Evolutionary conservation across 192 early-diverging fungal genomes (phyloP).

Genomic region (Umbelopsis vinacea): DNA sequence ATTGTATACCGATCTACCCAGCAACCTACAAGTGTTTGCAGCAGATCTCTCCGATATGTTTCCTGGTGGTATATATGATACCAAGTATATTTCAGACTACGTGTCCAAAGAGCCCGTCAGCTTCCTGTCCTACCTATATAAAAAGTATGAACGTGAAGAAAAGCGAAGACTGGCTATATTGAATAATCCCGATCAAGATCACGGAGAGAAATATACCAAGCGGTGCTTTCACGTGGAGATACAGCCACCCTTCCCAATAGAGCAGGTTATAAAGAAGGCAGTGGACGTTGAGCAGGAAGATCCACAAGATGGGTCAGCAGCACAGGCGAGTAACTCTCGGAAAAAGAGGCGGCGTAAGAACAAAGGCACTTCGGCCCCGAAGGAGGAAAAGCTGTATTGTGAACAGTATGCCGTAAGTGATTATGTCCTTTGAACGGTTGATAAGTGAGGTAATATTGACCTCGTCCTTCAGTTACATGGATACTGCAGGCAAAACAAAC

Average conservation of each 20-base stretch:
- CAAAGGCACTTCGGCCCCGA: conserved; percentile 4
- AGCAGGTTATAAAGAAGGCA: not conserved
- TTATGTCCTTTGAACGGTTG: no score
- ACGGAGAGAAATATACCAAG: not conserved
- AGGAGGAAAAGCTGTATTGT: conserved; percentile 63
- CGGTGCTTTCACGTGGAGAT: not conserved
- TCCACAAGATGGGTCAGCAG: not conserved
- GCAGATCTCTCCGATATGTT: conserved; percentile 84
- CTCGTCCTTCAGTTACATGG: conserved; percentile 67
- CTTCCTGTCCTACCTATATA: conserved; percentile 74
- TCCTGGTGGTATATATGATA: conserved; percentile 88
- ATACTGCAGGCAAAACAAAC: conserved; percentile 69
- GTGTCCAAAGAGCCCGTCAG: conserved; percentile 63
- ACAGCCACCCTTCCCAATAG: conserved; percentile 17
- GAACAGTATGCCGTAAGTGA: conserved; percentile 81
- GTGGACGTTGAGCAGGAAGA: conserved; percentile 27
- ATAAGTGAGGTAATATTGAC: not conserved
- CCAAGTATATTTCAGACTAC: conserved; percentile 84
- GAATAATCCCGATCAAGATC: not conserved
- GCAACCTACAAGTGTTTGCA: conserved; percentile 68
- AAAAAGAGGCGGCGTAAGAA: not conserved
- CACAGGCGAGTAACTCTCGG: not conserved
- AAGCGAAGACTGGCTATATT: not conserved
- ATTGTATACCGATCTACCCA: conserved; percentile 83
- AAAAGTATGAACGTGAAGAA: conserved; percentile 52